These are phyloP conservation scores for Lactarius deliciosus DNA, from an alignment of 768 basidiomycete species.

Conservation along the genomic window DNA sequence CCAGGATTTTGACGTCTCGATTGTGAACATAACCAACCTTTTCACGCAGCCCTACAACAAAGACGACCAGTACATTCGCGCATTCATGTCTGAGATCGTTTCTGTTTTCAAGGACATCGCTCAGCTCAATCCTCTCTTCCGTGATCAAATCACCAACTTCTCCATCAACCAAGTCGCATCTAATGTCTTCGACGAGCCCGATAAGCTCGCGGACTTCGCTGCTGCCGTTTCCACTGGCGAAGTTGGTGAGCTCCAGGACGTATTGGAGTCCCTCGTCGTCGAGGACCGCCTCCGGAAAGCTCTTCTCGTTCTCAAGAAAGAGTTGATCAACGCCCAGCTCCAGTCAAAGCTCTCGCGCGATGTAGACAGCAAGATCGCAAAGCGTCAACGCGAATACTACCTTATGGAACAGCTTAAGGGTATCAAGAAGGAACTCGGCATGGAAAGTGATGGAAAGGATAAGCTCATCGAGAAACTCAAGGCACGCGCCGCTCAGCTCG, in stretches of 20 bases:
- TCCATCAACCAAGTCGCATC: conserved; percentile 89
- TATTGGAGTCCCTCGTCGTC: conserved; percentile 81
- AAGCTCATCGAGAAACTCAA: conserved; percentile 91
- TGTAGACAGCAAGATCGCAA: conserved; percentile 93
- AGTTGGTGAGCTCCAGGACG: conserved; percentile 87
- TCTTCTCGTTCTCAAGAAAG: conserved; percentile 92
- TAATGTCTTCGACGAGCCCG: conserved; percentile 96
- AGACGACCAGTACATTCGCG: conserved; percentile 92
- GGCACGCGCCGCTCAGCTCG: conserved; percentile 74
- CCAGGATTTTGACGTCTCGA: conserved; percentile 76
- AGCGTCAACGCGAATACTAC: conserved; percentile 92
- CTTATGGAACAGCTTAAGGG: conserved; percentile 96
- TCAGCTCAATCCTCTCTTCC: conserved; percentile 94
- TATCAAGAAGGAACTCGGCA: conserved; percentile 94
- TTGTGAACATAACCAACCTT: conserved; percentile 87
- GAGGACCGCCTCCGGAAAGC: conserved; percentile 90
- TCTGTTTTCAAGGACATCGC: conserved; percentile 99
- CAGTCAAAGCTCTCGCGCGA: conserved; percentile 91
- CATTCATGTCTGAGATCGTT: conserved; percentile 95
- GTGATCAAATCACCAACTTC: conserved; percentile 97
- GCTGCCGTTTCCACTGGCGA: conserved; percentile 96
- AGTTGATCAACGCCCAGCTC: conserved; percentile 93
- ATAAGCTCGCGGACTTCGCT: conserved; percentile 95
- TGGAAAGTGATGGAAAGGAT: conserved; percentile 95
- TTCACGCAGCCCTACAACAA: conserved; percentile 80